Base-by-base conservation (phyloP, 495 filamentous ascomycete species). In the Venustampulla echinocandica region DNA sequence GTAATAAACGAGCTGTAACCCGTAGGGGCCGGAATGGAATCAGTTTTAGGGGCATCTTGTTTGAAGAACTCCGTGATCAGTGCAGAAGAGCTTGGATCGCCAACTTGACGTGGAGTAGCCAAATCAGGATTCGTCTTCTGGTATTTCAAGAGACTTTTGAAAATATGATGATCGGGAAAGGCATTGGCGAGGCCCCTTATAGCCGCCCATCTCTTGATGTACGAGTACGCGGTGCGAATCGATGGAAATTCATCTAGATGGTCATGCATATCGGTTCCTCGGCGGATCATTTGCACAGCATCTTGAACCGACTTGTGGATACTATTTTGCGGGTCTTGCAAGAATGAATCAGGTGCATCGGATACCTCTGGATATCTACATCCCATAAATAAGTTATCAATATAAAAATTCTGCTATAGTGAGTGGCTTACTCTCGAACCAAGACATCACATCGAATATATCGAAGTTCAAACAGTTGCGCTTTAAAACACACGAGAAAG, bases 371-470 rank as follows among this genome's bases (percentile, higher is more conserved):
- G 13, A 17, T 41, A 41, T 28, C 49, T 52, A 23, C 24, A 14
- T 14, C 4, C 39, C 4, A 4, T 35, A 10, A 35, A 14, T 14
- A 35, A 13, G 37, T 17, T 22, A 30, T 46, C 18, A 41, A 23
- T 18, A 18, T 7, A n/a, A 20, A 43, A n/a, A 42, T 30, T 30
- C n/a, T 35, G 15, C n/a, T 15, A 40, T 10, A 22, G 13, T 15
- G 17, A 15, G 25, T 4, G 23, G 41, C 42, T 13, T 42, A 54
- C 39, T 24, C 46, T 34, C 51, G 46, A 36, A 53, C 28, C 14
- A 53, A 41, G 2, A n/a, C 15, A 7, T 42, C 37, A 22, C 44
- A 44, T 13, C 39, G 45, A 19, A 42, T 9, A 32, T 54, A 54
- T 2, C n/a, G 20, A 4, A 54, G 17, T 11, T 50, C 33, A 25